phyloP scores from a whole-genome alignment of 139 green algal species.

The Yamagishiella unicocca region DNA sequence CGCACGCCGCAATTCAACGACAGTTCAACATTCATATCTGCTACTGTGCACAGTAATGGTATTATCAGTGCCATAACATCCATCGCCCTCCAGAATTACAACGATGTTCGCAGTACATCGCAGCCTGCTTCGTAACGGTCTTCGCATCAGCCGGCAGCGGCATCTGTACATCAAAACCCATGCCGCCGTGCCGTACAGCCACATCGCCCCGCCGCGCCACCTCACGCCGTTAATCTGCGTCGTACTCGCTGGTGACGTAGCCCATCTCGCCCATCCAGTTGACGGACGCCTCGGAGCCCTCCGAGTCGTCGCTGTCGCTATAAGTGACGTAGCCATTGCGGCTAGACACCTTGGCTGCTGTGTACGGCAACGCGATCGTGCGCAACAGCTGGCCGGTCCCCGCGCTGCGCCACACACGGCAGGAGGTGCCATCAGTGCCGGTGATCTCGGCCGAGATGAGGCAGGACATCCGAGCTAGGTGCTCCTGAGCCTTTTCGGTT shows the following conservation, averaged over 20 bases:
- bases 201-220: too few relatives aligned
- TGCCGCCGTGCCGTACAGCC: not conserved
- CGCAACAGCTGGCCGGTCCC: not conserved
- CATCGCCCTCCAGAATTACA: too few relatives aligned
- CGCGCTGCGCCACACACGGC: not conserved
- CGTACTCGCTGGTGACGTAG: conserved; percentile 39
- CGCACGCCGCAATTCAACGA: too few relatives aligned
- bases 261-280: conserved; percentile 27
- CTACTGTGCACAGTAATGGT: too few relatives aligned
- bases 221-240: conserved; percentile 18
- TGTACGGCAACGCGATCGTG: not conserved
- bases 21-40: too few relatives aligned
- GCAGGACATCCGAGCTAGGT: not conserved
- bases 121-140: too few relatives aligned
- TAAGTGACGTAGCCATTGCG: conserved; percentile 44
- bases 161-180: too few relatives aligned
- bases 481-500: conserved; percentile 37
- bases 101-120: too few relatives aligned
- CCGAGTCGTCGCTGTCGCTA: not conserved
- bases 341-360: conserved; percentile 6
- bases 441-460: not conserved
- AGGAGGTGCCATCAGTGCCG: conserved; percentile 8
- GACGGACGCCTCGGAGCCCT: conserved; percentile 29
- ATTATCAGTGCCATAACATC: too few relatives aligned
- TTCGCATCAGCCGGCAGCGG: too few relatives aligned